Conservation (phyloP, 176 grass and related monocot species). For the Zea mays region Zm-B73-REFERENCE-NAM-5.0 NC_050096.1:14884001-14884500, state of each 20-base stretch:
- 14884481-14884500: conserved; percentile 30
- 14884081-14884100: too few species aligned
- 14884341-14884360: conserved; percentile 38
- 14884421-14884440: conserved; percentile 47
- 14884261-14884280: conserved; percentile 28
- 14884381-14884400: conserved; percentile 43
- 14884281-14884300: conserved; percentile 55
- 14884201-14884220: conserved; percentile 40
- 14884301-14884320: conserved; percentile 60
- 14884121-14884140: background rate
- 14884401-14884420: conserved; percentile 74
- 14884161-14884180: conserved; percentile 28
- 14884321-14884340: conserved; percentile 52
- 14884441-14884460: conserved; percentile 36
- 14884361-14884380: conserved; percentile 43
- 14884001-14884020: too few species aligned
- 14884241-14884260: conserved; percentile 49
- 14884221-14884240: conserved; percentile 44
- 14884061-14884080: too few species aligned
- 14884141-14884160: conserved; percentile 19
- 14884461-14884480: conserved; percentile 50
- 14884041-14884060: too few species aligned
- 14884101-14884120: too few species aligned
- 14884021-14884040: too few species aligned
- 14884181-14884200: conserved; percentile 25